Evolutionary conservation across 176 grass and related monocot species (phyloP).

Genomic region (Rhynchospora pubera): DNA sequence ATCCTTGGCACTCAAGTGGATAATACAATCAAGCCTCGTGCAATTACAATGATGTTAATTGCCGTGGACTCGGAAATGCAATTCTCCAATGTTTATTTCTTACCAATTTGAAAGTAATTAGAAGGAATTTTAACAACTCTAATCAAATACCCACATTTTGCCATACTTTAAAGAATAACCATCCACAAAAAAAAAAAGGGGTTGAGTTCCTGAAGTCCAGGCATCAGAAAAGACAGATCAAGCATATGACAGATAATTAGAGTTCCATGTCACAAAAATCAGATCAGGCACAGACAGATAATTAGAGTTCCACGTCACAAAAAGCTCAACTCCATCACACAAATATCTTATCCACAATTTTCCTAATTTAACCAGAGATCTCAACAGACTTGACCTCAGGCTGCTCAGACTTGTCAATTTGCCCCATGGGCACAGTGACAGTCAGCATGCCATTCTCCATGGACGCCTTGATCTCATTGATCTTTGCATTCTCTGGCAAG

Average conservation of each 20-base stretch:
- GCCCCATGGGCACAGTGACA: not conserved
- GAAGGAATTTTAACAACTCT: too few species aligned
- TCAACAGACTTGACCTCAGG: not conserved
- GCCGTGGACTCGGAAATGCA: too few species aligned
- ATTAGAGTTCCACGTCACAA: not conserved
- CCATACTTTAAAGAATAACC: too few species aligned
- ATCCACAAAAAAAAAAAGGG: not conserved
- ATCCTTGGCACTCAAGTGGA: too few species aligned
- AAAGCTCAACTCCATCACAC: not conserved
- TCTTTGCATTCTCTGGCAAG: not conserved
- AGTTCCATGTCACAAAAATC: not conserved
- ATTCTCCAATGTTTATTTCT: too few species aligned
- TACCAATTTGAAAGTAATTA: too few species aligned
- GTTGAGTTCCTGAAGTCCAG: not conserved
- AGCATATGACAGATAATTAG: too few species aligned
- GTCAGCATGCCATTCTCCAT: not conserved
- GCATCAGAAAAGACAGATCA: not conserved
- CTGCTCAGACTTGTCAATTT: not conserved
- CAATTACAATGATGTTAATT: too few species aligned
- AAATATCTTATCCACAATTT: not conserved
- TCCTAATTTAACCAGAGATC: too few species aligned
- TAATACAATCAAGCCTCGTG: too few species aligned
- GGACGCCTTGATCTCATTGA: not conserved
- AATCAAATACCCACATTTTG: too few species aligned
- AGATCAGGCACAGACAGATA: not conserved